phyloP scores from a whole-genome alignment of 441 rosid species.

The Aquilaria agallochum region DNA sequence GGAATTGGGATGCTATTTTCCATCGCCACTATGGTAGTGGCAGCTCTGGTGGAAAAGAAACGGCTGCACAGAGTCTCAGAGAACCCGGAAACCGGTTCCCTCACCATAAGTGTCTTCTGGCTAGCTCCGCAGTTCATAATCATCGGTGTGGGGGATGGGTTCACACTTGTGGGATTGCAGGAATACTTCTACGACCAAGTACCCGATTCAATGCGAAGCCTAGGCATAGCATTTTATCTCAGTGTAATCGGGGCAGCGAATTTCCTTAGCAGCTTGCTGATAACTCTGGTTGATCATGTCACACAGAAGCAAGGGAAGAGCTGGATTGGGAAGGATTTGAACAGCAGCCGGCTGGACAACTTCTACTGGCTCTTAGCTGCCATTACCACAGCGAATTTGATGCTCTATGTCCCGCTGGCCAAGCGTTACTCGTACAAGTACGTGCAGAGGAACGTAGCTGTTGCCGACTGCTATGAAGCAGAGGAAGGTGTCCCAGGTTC shows the following conservation, averaged over 20 bases:
- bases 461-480: conserved; percentile 42
- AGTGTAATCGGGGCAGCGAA: conserved; percentile 75
- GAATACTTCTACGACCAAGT: conserved; percentile 87
- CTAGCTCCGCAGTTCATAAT: conserved; percentile 66
- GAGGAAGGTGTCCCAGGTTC: conserved; percentile 23
- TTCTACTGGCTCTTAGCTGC: conserved; percentile 74
- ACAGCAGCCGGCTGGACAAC: conserved; percentile 72
- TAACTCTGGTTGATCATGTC: conserved; percentile 51
- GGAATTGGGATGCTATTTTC: conserved; percentile 91
- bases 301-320: conserved; percentile 46
- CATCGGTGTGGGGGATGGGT: conserved; percentile 63
- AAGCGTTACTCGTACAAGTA: conserved; percentile 67
- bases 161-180: conserved; percentile 75
- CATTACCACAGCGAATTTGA: conserved; percentile 40
- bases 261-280: conserved; percentile 66
- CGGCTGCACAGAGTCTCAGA: conserved; percentile 34
- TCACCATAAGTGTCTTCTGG: conserved; percentile 72
- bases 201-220: conserved; percentile 82
- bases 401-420: conserved; percentile 58
- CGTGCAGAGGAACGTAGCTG: conserved; percentile 49
- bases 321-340: conserved; percentile 85
- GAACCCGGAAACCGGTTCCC: conserved; percentile 32
- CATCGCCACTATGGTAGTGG: conserved; percentile 50
- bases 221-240: conserved; percentile 77
- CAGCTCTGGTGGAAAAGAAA: conserved; percentile 70